phyloP scores from a whole-genome alignment of 75 land plant species.

The Sequoia sempervirens region DNA sequence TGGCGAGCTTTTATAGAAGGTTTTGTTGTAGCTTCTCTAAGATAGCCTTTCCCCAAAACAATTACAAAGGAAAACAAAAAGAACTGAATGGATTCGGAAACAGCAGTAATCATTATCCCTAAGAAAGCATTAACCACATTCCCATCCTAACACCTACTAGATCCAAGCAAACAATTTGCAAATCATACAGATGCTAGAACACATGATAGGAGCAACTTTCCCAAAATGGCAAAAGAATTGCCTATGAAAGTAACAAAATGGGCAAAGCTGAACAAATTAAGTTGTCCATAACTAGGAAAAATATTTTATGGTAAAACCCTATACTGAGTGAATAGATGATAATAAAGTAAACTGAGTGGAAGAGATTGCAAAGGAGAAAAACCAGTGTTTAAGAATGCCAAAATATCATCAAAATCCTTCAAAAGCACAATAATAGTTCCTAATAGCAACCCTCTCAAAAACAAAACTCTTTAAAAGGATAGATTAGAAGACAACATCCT shows the following conservation, averaged over 20 bases:
- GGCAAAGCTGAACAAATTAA: background rate
- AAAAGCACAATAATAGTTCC: too few species aligned
- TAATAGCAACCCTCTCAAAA: too few species aligned
- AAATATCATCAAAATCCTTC: background rate
- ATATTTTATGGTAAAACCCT: background rate
- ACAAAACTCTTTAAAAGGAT: too few species aligned
- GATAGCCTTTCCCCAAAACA: background rate
- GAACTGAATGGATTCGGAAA: background rate
- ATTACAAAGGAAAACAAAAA: background rate
- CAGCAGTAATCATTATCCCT: background rate
- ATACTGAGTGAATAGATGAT: background rate
- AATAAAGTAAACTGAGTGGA: background rate
- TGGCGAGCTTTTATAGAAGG: background rate
- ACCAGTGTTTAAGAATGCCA: background rate
- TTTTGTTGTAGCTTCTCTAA: background rate
- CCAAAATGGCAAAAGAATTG: background rate
- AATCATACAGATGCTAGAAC: too few species aligned
- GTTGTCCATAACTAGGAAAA: background rate
- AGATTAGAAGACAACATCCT: too few species aligned
- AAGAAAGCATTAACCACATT: background rate
- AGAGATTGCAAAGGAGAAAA: background rate
- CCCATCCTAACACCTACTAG: background rate
- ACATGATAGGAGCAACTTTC: background rate
- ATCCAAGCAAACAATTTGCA: background rate
- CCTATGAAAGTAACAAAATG: too few species aligned